These are phyloP conservation scores for Perilla frutescens DNA, from an alignment of 257 asterid species.

Conservation along the genomic window DNA sequence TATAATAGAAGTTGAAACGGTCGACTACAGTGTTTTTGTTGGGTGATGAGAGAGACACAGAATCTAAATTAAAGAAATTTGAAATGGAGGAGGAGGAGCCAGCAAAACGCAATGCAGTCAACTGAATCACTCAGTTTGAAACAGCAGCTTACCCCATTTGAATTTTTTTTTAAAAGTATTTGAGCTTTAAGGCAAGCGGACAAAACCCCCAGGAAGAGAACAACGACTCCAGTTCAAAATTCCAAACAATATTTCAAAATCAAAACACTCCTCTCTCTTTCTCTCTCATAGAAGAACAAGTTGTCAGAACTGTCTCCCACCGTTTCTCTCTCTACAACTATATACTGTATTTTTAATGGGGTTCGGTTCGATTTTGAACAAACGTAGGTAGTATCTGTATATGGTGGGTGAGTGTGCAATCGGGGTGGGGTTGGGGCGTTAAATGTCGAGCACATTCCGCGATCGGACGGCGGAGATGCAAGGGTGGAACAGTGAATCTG, in stretches of 20 bases:
- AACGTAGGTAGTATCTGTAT: background rate
- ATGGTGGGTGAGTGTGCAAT: constrained; percentile 23
- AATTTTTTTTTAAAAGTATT: constrained; percentile 22
- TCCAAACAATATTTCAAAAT: constrained; percentile 54
- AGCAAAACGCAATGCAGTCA: constrained; percentile 33
- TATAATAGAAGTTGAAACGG: constrained; percentile 43
- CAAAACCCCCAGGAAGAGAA: constrained; percentile 39
- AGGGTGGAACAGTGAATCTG: constrained; percentile 49
- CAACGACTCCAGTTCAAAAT: constrained; percentile 34
- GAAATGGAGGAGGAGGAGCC: constrained; percentile 29
- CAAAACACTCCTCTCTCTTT: constrained; percentile 38
- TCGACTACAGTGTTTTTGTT: constrained; percentile 32
- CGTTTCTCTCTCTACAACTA: constrained; percentile 29
- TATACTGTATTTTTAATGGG: constrained; percentile 21
- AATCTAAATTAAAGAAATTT: constrained; percentile 27
- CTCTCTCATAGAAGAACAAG: constrained; percentile 41
- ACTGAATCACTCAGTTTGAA: constrained; percentile 33
- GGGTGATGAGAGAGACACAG: constrained; percentile 14
- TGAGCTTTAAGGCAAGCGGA: constrained; percentile 38
- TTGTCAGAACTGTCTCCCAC: constrained; percentile 51
- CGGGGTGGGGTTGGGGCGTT: constrained; percentile 6
- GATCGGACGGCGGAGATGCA: constrained; percentile 50
- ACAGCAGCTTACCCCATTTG: constrained; percentile 32
- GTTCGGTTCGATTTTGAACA: background rate
- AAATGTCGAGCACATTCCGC: constrained; percentile 25